A percentile compares a stretch with the other conserved stretches of the same genome.
Evolutionary conservation across 2,329 filamentous ascomycete species (phyloP).

Genomic region (Pseudonectria buxi): DNA sequence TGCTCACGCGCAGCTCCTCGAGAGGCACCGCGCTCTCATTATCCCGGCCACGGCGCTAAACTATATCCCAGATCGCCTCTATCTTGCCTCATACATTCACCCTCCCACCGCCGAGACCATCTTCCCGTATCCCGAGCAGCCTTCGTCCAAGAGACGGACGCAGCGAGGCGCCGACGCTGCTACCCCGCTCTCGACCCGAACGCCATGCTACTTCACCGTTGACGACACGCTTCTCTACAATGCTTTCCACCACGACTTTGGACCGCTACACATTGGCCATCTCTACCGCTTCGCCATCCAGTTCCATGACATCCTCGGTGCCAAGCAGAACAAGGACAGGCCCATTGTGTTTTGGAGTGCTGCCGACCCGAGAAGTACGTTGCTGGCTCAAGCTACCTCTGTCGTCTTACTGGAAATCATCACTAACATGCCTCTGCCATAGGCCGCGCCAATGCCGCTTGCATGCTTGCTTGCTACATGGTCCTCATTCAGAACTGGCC

Average conservation of each 20-base stretch:
- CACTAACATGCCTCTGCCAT: conserved; percentile 8
- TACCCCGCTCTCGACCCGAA: conserved; percentile 22
- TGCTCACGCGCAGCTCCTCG: conserved; percentile 7
- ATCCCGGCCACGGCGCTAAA: conserved; percentile 19
- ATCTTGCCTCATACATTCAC: conserved; percentile 85
- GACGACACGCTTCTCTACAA: conserved; percentile 94
- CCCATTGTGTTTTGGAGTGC: conserved; percentile 95
- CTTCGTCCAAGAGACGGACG: conserved; percentile 35
- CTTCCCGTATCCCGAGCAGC: conserved; percentile 80
- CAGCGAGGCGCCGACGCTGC: conserved; percentile 53
- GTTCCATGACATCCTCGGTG: conserved; percentile 90
- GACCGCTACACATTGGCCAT: conserved; percentile 93
- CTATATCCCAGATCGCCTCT: conserved; percentile 69
- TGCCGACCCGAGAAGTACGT: conserved; percentile 81
- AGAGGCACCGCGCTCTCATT: conserved; percentile 3
- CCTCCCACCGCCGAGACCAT: conserved; percentile 73
- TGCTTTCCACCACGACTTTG: conserved; percentile 97
- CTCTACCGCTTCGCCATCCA: conserved; percentile 93
- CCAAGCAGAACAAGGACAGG: conserved; percentile 81
- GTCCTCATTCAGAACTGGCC: conserved; percentile 97
- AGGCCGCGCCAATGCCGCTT: conserved; percentile 90
- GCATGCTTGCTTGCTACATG: conserved; percentile 96
- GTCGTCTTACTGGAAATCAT: background rate
- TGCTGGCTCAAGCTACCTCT: too few relatives aligned
- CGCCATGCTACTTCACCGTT: conserved; percentile 90